Evolutionary conservation across 768 basidiomycete genomes (phyloP).

Genomic region (Leccinellum rugosiceps): DNA sequence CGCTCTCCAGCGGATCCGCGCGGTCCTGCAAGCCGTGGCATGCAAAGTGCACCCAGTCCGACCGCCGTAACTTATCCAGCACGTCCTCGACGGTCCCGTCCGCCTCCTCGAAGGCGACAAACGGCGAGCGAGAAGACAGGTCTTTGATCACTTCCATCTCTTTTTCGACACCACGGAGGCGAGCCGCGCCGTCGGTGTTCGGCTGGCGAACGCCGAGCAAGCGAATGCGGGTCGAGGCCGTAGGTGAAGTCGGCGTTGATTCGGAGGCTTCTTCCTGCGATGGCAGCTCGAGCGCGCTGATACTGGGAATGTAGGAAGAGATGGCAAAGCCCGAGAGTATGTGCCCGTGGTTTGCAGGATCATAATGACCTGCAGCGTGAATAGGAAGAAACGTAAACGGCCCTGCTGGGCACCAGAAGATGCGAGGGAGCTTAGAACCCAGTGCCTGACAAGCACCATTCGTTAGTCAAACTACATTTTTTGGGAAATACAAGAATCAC

Average conservation of each 20-base stretch:
- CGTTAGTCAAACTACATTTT: background rate
- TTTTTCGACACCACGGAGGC: constrained; percentile 1
- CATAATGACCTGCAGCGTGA: background rate
- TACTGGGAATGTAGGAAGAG: constrained; percentile 14
- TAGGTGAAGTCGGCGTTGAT: background rate
- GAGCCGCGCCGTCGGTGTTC: background rate
- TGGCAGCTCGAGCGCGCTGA: background rate
- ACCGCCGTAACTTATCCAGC: background rate
- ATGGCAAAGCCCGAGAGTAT: constrained; percentile 4
- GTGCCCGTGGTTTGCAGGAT: background rate
- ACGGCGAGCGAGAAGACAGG: background rate
- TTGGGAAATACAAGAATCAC: background rate
- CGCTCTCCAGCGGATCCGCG: constrained; percentile 18
- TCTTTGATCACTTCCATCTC: constrained; percentile 21
- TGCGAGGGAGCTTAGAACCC: background rate
- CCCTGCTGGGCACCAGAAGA: background rate
- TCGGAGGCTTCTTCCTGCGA: background rate
- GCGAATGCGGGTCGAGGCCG: background rate
- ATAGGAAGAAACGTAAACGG: background rate
- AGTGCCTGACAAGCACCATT: background rate
- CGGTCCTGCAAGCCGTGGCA: constrained; percentile 29
- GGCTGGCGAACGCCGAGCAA: constrained; percentile 15
- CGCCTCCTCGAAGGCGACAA: background rate
- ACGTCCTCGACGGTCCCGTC: background rate
- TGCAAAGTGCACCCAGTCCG: constrained; percentile 27